phyloP scores from a whole-genome alignment of 2,329 filamentous ascomycete genomes.

The Ophiostoma montium region DNA sequence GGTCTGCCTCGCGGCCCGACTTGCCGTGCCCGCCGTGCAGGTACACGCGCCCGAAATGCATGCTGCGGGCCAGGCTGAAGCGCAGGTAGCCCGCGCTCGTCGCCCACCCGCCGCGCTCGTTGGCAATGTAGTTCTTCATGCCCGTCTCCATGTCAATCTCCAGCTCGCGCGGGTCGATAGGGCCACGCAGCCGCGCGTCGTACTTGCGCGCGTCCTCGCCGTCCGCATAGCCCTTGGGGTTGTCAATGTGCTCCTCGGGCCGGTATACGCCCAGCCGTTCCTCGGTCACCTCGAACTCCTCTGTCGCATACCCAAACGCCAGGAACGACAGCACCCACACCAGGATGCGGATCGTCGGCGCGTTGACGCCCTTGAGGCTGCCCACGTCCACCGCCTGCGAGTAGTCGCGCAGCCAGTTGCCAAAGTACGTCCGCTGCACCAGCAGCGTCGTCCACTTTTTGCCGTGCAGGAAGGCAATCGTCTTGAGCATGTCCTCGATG shows the following conservation, averaged over 20 bases:
- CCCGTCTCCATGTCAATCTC: slow-evolving; percentile 63
- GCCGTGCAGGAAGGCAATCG: slow-evolving; percentile 59
- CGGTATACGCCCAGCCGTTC: slow-evolving; percentile 70
- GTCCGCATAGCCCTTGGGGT: slow-evolving; percentile 76
- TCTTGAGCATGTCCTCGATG: slow-evolving; percentile 71
- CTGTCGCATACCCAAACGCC: slow-evolving; percentile 73
- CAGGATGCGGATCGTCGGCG: slow-evolving; percentile 63
- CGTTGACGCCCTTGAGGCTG: slow-evolving; percentile 63
- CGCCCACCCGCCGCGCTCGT: slow-evolving; percentile 74
- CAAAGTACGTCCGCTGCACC: slow-evolving; percentile 68
- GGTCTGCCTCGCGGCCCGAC: slow-evolving; percentile 56
- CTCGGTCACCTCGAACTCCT: slow-evolving; percentile 70
- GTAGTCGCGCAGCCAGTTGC: slow-evolving; percentile 79
- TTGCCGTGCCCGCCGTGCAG: slow-evolving; percentile 46
- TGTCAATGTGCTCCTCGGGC: slow-evolving; percentile 61
- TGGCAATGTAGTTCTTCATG: slow-evolving; percentile 99
- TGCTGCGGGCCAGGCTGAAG: slow-evolving; percentile 58
- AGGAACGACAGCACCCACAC: slow-evolving; percentile 73
- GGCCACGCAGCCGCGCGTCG: slow-evolving; percentile 68
- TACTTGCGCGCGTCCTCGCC: slow-evolving; percentile 70
- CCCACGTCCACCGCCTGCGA: slow-evolving; percentile 73
- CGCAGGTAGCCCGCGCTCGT: slow-evolving; percentile 78
- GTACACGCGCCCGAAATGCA: slow-evolving; percentile 66
- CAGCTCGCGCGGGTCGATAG: slow-evolving; percentile 56
- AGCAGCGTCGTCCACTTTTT: slow-evolving; percentile 77